Base-by-base conservation (phyloP, 306 rosid genomes). In the Trifolium pratense region DNA sequence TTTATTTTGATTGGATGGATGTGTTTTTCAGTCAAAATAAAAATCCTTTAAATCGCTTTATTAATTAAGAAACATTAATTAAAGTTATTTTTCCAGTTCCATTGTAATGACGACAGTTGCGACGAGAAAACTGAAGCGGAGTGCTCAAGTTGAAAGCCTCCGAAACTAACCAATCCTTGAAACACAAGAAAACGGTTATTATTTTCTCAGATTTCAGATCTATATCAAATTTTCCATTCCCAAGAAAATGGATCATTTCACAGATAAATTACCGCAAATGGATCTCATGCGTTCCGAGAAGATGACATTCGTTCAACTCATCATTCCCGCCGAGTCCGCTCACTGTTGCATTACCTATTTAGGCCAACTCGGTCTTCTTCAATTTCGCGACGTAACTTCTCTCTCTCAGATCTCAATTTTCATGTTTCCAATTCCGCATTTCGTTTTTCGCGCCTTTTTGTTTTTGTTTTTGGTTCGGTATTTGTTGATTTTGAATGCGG, bases 211-310 rank as follows among this genome's bases (percentile, higher is more conserved):
- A 56, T 56, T 78, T 82, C 88, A 90, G 99, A 95, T 86, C 90
- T 79, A 71, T 42, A 18, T 31, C 48, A 57, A 17, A 17, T 26
- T 53, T 31, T 78, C 78, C 71, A 59, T 75, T 85, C 76, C 69
- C 88, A 78, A 31, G 79, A 87, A 92, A 87, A 91, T 90, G 96
- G 96, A 78, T 14, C 79, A 86, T 71, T 90, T 90, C 80, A 56
- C 84, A 10, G 89, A 87, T 29, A 90, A 89, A 75, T 65, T 92
- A 60, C 88, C 97, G 42, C 25, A 92, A 23, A 92, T 92, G 97
- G 99, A 95, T 90, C 93, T 95, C 84, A 88, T 92, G 97, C 97
- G 99, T 73, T 95, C 99, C 40, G 99, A 95, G 93, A 87, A 88
- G 93, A 95, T 95, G 99, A 86, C 92, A 70, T 85, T 92, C 70